Evolutionary conservation across 805 yeast species (phyloP), one percentile per base, ranked within the genome.

Genomic region (Brettanomyces custersianus): DNA sequence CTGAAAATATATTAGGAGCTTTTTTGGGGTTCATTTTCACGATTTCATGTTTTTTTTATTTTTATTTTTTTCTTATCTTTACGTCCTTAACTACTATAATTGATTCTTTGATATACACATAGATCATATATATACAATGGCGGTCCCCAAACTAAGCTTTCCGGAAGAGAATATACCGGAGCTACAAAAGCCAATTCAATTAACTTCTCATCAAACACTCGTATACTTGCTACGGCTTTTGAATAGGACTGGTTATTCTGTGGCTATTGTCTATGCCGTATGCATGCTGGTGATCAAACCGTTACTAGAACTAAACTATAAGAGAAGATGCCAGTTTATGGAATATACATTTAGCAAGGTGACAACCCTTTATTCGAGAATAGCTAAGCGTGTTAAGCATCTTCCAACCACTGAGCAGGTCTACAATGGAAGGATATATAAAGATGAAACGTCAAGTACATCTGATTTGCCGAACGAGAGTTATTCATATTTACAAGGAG

Each of bases 381-480:
- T 59, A 5, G 40, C 51, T 15, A 50, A 48, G 18, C 45, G 46
- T 26, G 49, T 55, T 13, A 42, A 57, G 26, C 48, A 47, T 20
- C 58, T 68, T 1, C 68, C 74, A 4, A 46, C 62, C 4, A 60
- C 68, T n/a, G 60, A 60, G 9, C 48, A 68, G 11, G 67, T 63
- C 17, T 63, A 63, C 42, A 64, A 63, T 26, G 66, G 62, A 20
- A 47, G 47, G 17, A 42, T 55, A 18, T 57, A 60, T 34, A 54
- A 60, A 12, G 69, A 63, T 44, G 54, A 64, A 10, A 52, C 49
- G 39, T 43, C 54, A 11, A 36, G 44, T 3, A 48, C 58, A 1
- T 57, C 48, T 21, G 52, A 47, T 36, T 5, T 30, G 53, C 8
- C 17, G 2, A 23, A 30, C 8, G n/a, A n/a, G 12, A n/a, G 28